Evolutionary conservation across 805 yeast genomes (phyloP).

Genomic region (Ogataea siamensis): DNA sequence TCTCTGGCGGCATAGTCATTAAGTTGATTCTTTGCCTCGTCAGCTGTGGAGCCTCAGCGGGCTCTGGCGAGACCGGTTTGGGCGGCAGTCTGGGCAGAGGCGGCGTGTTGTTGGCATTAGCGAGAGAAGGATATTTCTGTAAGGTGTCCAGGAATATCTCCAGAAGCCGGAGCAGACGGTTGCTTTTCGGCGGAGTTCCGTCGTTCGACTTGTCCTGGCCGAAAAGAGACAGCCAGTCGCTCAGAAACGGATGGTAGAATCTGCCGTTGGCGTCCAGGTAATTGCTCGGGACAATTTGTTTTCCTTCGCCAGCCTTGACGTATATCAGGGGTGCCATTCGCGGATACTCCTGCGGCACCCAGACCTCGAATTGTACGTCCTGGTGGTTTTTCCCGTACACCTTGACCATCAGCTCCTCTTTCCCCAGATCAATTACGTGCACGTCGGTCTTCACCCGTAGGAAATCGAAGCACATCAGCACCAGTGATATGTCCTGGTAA

Average conservation of each 20-base stretch:
- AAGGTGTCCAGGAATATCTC: slow-evolving; percentile 21
- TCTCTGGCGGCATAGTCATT: slow-evolving; percentile 12
- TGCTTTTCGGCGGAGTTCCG: slow-evolving; percentile 24
- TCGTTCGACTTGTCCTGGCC: slow-evolving; percentile 26
- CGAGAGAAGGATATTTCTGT: slow-evolving; percentile 18
- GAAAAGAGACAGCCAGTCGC: slow-evolving; percentile 47
- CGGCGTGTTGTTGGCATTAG: slow-evolving; percentile 1
- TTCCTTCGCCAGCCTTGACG: slow-evolving; percentile 46
- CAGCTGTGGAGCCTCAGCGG: slow-evolving; percentile 9
- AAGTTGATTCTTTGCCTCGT: slow-evolving; percentile 7
- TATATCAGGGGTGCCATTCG: slow-evolving; percentile 62
- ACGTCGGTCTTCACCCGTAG: slow-evolving; percentile 71
- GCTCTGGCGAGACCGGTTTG: slow-evolving; percentile 7
- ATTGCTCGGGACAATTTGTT: slow-evolving; percentile 55
- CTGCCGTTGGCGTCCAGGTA: slow-evolving; percentile 69
- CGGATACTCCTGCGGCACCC: slow-evolving; percentile 79
- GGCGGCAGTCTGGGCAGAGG: slow-evolving; percentile 8
- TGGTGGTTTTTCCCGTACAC: slow-evolving; percentile 56
- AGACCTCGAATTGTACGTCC: slow-evolving; percentile 63
- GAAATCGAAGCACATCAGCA: slow-evolving; percentile 48
- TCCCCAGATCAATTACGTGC: slow-evolving; percentile 56
- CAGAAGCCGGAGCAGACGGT: slow-evolving; percentile 28
- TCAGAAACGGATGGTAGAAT: slow-evolving; percentile 64
- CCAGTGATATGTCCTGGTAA: slow-evolving; percentile 60
- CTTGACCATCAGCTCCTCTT: slow-evolving; percentile 56